Evolutionary conservation across 106 monocot genomes (phyloP).

Genomic region (Dendrobium huoshanense): DNA sequence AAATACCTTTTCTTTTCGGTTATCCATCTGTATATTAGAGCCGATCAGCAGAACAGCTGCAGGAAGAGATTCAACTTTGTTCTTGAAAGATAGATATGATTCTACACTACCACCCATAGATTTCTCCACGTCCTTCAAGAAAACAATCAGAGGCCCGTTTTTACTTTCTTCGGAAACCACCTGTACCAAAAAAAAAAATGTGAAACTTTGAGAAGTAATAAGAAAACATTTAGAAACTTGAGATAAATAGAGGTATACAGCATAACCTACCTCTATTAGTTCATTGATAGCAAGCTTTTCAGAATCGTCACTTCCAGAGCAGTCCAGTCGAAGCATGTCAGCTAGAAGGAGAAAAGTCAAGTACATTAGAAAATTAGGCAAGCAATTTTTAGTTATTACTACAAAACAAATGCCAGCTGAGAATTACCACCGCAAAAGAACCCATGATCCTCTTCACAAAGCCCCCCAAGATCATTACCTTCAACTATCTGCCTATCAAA

Average conservation of each 20-base stretch:
- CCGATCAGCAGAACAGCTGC: constrained; percentile 78
- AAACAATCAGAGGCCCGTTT: constrained; percentile 69
- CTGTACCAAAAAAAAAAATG: constrained; percentile 23
- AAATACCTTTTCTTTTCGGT: constrained; percentile 74
- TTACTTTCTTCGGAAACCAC: constrained; percentile 76
- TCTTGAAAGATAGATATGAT: constrained; percentile 54
- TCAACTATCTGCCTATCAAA: constrained; percentile 86
- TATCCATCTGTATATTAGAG: constrained; percentile 80
- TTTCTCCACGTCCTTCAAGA: constrained; percentile 91
- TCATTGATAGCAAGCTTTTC: constrained; percentile 60
- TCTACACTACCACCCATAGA: constrained; percentile 62
- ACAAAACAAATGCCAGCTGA: background rate
- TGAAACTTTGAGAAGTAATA: background rate
- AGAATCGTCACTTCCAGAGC: constrained; percentile 45
- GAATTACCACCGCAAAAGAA: constrained; percentile 81
- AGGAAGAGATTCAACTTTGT: constrained; percentile 57
- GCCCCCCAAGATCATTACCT: constrained; percentile 90
- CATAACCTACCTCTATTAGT: constrained; percentile 37
- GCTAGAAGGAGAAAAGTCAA: constrained; percentile 20
- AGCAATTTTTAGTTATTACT: background rate
- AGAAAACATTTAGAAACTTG: background rate
- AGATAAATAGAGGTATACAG: background rate
- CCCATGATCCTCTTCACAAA: constrained; percentile 96
- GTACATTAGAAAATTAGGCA: background rate
- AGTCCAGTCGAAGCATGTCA: constrained; percentile 46